Conservation (phyloP, 306 rosid genomes). For the Quercus ilex region DNA sequence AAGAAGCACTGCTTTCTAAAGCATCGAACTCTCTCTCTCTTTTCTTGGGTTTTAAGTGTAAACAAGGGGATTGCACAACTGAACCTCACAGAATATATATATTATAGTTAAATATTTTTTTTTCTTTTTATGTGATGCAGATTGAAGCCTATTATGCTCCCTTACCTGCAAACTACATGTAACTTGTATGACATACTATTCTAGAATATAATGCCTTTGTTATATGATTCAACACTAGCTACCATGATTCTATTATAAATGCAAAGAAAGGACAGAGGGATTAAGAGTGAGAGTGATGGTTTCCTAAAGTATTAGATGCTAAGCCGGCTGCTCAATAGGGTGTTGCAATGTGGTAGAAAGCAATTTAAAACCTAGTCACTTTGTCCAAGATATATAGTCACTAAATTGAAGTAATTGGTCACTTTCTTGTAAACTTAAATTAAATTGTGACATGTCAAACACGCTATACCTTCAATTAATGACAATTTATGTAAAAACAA, state of each 20-base stretch:
- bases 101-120: neutral
- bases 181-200: neutral
- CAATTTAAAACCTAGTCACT: neutral
- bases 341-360: neutral
- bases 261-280: neutral
- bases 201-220: neutral
- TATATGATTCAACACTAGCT: neutral
- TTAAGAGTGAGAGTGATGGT: neutral
- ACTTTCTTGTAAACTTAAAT: too few species aligned
- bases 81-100: too few species aligned
- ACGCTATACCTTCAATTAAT: neutral
- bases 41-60: too few species aligned
- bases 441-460: neutral
- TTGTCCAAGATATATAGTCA: too few species aligned
- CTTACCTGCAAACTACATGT: neutral
- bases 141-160: neutral
- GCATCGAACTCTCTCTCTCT: too few species aligned
- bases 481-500: too few species aligned
- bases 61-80: too few species aligned
- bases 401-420: neutral
- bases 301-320: neutral
- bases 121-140: neutral
- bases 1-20: too few species aligned
- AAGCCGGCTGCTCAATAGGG: neutral
- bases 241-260: neutral